phyloP scores from a whole-genome alignment of 1,284 basidiomycete species.

The Tilletia walkeri region DNA sequence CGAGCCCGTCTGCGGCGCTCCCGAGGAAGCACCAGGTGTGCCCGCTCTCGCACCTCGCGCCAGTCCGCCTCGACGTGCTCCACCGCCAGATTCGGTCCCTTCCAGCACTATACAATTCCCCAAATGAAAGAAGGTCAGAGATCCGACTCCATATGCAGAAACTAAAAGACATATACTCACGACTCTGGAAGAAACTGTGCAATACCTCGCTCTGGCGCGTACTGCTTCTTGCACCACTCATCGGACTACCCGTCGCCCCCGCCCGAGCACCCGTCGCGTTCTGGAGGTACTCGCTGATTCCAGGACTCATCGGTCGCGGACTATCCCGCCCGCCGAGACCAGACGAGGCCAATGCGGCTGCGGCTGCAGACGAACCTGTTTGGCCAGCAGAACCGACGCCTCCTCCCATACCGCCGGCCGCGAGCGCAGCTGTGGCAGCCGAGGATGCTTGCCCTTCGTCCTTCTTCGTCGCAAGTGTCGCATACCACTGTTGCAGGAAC shows the following conservation, averaged over 20 bases:
- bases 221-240: not conserved
- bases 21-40: constrained; percentile 2
- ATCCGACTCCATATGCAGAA: not conserved
- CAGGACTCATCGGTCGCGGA: constrained; percentile 28
- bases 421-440: not conserved
- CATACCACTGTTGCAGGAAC: constrained; percentile 13
- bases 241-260: not conserved
- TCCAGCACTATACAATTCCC: not conserved
- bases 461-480: not conserved
- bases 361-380: not conserved
- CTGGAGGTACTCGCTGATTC: constrained; percentile 13
- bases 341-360: not conserved
- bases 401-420: too few species aligned
- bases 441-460: not conserved
- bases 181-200: constrained; percentile 51
- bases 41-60: not conserved
- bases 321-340: not conserved
- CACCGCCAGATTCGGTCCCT: not conserved
- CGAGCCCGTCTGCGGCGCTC: too few species aligned
- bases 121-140: not conserved
- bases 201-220: constrained; percentile 43
- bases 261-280: constrained; percentile 22
- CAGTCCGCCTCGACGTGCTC: not conserved
- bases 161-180: constrained; percentile 26
- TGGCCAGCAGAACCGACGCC: not conserved